These are phyloP conservation scores for Babesia gibsoni DNA, from an alignment of 169 alveolate genomes.

Conservation along the genomic window DNA sequence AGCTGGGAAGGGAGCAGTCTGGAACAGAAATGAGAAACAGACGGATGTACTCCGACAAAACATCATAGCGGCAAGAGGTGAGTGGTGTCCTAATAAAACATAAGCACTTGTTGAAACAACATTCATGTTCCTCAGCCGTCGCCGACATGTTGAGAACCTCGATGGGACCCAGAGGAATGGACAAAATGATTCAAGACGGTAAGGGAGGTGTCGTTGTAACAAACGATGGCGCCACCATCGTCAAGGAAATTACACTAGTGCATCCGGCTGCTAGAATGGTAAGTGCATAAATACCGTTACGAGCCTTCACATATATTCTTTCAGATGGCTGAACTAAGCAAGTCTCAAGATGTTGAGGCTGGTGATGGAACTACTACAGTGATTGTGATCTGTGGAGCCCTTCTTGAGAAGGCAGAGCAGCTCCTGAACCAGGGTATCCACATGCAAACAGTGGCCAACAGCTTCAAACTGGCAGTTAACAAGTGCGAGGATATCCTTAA, in stretches of 20 bases:
- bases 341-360: slow-evolving; percentile 99
- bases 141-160: slow-evolving; percentile 97
- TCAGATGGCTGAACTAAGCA: slow-evolving; percentile 93
- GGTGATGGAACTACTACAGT: slow-evolving; percentile 99
- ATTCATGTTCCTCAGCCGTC: slow-evolving; percentile 77
- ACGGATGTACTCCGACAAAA: slow-evolving; percentile 80
- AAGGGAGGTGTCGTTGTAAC: slow-evolving; percentile 97
- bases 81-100: slow-evolving; percentile 18
- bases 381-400: slow-evolving; percentile 98
- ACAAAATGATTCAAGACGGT: slow-evolving; percentile 97
- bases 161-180: slow-evolving; percentile 99
- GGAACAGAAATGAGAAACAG: slow-evolving; percentile 75
- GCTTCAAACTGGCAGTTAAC: slow-evolving; percentile 88
- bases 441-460: slow-evolving; percentile 96
- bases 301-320: background rate
- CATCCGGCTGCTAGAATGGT: slow-evolving; percentile 98
- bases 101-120: slow-evolving; percentile 53
- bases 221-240: slow-evolving; percentile 99
- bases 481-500: slow-evolving; percentile 88
- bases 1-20: slow-evolving; percentile 58
- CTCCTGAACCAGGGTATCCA: slow-evolving; percentile 95
- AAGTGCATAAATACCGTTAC: background rate
- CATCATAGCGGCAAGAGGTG: slow-evolving; percentile 82
- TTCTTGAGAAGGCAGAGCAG: slow-evolving; percentile 92
- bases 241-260: slow-evolving; percentile 92